Evolutionary conservation across 2,329 filamentous ascomycete genomes (phyloP), one percentile per base, ranked within the genome.

Genomic region (Aurifilum marmelostoma): DNA sequence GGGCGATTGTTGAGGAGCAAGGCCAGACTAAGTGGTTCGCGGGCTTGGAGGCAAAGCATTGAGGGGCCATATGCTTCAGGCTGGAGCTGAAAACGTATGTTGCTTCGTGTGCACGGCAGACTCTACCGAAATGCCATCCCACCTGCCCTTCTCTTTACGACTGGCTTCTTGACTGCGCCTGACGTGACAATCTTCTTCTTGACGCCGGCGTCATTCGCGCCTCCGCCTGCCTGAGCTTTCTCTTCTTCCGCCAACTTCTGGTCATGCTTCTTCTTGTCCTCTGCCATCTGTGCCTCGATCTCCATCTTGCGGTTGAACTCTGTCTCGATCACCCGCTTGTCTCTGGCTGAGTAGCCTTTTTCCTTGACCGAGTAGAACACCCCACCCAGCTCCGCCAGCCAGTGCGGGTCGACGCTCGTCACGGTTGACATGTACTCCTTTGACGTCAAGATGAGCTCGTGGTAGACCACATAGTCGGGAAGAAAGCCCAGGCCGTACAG

Each of bases 401-500:
- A 99, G 77, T 97, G 93, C 65, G 96, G 95, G 78, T 99, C 96
- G 1, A 99, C 96, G 1, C 93, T 89, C 5, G 96, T 99, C 12
- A 99, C 96, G 5, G 93, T 97, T 3, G 93, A 97, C 89, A 99
- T 97, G 83, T 98, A 99, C 78, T 98, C 96, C 78, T 97, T 97
- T 68, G 91, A 93, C 0, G 96, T 99, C 71, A 99, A 88, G 75
- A 99, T 97, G 69, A 99, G 88, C 80, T 99, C 96, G 83, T 99
- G 96, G 80, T 99, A 99, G 56, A 99, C 90, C 65, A 99, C 93
- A 76, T 98, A 98, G 77, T 99, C 96, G 1, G 97, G 96, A 32
- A 97, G 88, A 79, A 97, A 97, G 4, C 96, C 96, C 1, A 94
- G 85, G 32, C 96, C 96, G 77, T 97, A 98, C 0, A 99, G 86